Conservation (phyloP, 768 basidiomycete genomes). For the Baorangia bicolor region DNA sequence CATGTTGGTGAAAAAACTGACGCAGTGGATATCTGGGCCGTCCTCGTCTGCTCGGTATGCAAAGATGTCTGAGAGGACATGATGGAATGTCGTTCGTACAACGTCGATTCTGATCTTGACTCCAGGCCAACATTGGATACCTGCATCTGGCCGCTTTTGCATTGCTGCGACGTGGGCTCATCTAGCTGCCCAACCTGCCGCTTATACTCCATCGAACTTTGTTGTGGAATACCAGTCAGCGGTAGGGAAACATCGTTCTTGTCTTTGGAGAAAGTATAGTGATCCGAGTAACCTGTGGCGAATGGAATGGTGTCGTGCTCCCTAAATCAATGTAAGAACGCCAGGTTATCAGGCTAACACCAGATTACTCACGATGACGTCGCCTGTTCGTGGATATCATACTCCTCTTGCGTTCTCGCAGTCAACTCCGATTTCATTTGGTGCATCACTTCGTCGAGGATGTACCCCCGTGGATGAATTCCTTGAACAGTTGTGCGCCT, state of each 20-base stretch:
- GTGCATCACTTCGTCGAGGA: neutral
- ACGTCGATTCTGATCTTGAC: neutral
- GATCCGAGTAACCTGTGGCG: neutral
- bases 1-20: neutral
- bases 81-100: neutral
- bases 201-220: neutral
- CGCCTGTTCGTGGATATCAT: neutral
- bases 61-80: neutral
- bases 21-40: neutral
- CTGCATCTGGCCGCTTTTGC: neutral
- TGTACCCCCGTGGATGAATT: neutral
- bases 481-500: neutral
- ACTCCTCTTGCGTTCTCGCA: neutral
- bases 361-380: slow-evolving; percentile 3
- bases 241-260: neutral
- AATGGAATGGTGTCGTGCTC: neutral
- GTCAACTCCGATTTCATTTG: neutral
- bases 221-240: neutral
- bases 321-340: neutral
- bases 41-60: neutral
- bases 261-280: neutral
- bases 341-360: neutral
- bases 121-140: neutral
- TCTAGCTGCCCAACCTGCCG: neutral
- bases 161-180: neutral